Percentiles rank a stretch among this genome's conserved stretches.
phyloP scores from a whole-genome alignment of 768 basidiomycete species.

The Rhizopogon sp. region DNA sequence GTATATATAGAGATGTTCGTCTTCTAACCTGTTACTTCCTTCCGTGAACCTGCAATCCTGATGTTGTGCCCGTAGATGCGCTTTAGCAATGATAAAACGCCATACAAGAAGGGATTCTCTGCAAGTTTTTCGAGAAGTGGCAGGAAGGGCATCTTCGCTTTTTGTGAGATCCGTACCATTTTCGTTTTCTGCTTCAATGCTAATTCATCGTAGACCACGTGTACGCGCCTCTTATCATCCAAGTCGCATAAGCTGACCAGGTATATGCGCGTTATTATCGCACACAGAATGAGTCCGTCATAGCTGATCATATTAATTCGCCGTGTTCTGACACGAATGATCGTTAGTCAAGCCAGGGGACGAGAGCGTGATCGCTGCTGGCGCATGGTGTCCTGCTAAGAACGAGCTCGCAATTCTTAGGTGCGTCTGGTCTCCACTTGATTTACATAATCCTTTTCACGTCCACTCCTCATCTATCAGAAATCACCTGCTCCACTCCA shows the following conservation, averaged over 20 bases:
- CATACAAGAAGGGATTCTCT: slow-evolving; percentile 82
- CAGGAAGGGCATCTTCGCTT: slow-evolving; percentile 84
- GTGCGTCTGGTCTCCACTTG: slow-evolving; percentile 24
- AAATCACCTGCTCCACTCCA: slow-evolving; percentile 56
- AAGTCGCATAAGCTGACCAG: slow-evolving; percentile 42
- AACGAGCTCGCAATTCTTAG: slow-evolving; percentile 77
- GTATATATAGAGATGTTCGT: slow-evolving; percentile 1
- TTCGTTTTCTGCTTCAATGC: neutral
- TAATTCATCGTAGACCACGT: neutral
- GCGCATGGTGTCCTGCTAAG: slow-evolving; percentile 74
- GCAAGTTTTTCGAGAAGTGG: slow-evolving; percentile 88
- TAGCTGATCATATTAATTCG: neutral
- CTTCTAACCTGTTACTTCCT: neutral
- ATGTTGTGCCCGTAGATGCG: slow-evolving; percentile 47
- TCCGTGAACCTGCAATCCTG: neutral
- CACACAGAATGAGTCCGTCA: slow-evolving; percentile 17
- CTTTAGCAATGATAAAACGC: slow-evolving; percentile 93
- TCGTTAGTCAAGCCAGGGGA: slow-evolving; percentile 58
- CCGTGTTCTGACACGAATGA: slow-evolving; percentile 4
- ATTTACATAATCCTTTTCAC: neutral
- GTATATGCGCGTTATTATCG: slow-evolving; percentile 1
- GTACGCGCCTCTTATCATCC: neutral
- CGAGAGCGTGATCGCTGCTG: slow-evolving; percentile 71
- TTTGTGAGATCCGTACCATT: slow-evolving; percentile 47
- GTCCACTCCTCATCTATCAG: slow-evolving; percentile 24